These are phyloP conservation scores for Candida rishiriensis DNA, from an alignment of 805 yeast genomes.

Conservation along the genomic window DNA sequence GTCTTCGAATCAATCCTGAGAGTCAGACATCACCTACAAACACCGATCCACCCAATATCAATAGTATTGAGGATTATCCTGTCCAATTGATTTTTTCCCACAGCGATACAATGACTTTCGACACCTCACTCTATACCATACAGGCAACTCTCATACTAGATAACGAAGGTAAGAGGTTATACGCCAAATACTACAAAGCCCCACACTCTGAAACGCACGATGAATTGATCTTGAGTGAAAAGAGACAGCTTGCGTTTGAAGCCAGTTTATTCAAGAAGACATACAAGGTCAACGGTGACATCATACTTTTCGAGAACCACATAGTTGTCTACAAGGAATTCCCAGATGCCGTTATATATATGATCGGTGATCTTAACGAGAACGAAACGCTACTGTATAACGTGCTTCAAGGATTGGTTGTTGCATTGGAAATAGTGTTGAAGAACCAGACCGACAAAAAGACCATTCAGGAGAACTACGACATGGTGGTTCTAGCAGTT, in stretches of 20 bases:
- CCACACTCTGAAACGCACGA: constrained; percentile 43
- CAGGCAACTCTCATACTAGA: constrained; percentile 79
- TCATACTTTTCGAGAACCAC: constrained; percentile 72
- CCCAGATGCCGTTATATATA: constrained; percentile 66
- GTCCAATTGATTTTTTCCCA: no score
- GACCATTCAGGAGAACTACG: constrained; percentile 76
- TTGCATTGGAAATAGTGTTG: constrained; percentile 74
- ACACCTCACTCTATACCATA: constrained; percentile 69
- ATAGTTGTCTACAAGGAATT: constrained; percentile 83
- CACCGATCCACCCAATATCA: no score
- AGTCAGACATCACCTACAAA: no score
- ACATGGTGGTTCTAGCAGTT: constrained; percentile 76
- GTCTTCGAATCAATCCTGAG: background rate
- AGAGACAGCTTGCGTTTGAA: constrained; percentile 77
- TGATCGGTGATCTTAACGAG: constrained; percentile 74
- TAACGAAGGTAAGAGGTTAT: constrained; percentile 71
- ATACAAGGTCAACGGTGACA: constrained; percentile 75
- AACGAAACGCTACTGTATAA: constrained; percentile 79
- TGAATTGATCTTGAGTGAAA: constrained; percentile 29
- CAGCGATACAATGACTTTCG: constrained; percentile 18
- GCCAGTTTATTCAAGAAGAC: constrained; percentile 66
- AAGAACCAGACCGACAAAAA: constrained; percentile 70
- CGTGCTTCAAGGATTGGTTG: constrained; percentile 71
- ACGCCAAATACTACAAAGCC: constrained; percentile 77
- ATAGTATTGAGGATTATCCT: no score